These are phyloP conservation scores for Hyphodiscus sp. DNA, from an alignment of 2,329 filamentous ascomycete species.

Conservation along the genomic window DNA sequence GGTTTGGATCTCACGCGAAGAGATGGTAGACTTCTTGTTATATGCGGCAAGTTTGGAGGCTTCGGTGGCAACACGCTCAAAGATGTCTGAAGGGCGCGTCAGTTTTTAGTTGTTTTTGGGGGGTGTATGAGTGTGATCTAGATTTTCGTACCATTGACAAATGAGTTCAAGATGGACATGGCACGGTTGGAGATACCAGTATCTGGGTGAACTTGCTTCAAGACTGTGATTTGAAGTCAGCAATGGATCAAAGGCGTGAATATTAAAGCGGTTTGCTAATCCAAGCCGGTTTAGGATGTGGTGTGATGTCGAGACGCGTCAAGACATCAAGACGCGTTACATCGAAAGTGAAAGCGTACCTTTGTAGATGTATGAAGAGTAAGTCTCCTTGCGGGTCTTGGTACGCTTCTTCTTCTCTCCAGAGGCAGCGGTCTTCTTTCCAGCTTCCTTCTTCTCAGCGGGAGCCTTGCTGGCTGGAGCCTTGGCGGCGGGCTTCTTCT, in stretches of 20 bases:
- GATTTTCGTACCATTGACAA: conserved; percentile 74
- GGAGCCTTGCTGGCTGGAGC: conserved; percentile 89
- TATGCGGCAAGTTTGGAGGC: conserved; percentile 98
- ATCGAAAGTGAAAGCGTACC: conserved; percentile 49
- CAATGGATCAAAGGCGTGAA: conserved; percentile 24
- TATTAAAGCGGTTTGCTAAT: conserved; percentile 3
- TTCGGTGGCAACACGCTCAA: conserved; percentile 98
- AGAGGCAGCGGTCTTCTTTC: conserved; percentile 96
- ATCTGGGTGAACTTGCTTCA: conserved; percentile 99
- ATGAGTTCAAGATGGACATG: conserved; percentile 99
- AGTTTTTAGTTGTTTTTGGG: conserved; percentile 19
- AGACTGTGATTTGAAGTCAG: conserved; percentile 51
- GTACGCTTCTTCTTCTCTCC: conserved; percentile 99
- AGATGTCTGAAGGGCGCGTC: conserved; percentile 66
- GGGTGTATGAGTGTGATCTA: background rate
- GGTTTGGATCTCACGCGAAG: conserved; percentile 98
- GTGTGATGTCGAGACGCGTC: conserved; percentile 16
- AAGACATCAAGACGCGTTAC: conserved; percentile 16
- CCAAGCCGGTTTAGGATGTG: conserved; percentile 1
- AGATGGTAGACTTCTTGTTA: conserved; percentile 99
- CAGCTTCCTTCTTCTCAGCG: conserved; percentile 94
- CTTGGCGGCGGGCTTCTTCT: conserved; percentile 90
- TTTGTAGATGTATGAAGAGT: conserved; percentile 99
- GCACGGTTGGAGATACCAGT: conserved; percentile 99
- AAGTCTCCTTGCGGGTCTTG: conserved; percentile 99